These are phyloP conservation scores for Barbatosphaeria neglecta DNA, from an alignment of 495 filamentous ascomycete genomes.

Conservation along the genomic window DNA sequence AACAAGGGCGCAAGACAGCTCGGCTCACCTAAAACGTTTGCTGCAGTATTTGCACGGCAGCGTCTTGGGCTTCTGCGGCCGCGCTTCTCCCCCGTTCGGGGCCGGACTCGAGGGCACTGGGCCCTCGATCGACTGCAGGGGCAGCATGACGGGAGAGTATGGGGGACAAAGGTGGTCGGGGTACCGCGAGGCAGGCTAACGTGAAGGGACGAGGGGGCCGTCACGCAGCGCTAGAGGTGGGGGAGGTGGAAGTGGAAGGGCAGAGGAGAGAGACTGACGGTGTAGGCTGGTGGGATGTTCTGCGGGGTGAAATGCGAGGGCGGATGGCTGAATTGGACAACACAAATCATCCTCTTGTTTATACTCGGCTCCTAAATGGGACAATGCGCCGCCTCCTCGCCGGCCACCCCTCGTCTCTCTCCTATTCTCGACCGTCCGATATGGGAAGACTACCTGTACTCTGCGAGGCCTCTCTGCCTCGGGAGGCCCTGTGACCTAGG, in stretches of 20 bases:
- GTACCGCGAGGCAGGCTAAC: constrained; percentile 22
- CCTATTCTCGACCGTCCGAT: background rate
- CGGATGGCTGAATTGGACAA: constrained; percentile 22
- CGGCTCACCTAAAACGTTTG: constrained; percentile 41
- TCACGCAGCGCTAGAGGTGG: constrained; percentile 25
- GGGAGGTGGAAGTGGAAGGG: constrained; percentile 15
- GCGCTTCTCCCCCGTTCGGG: constrained; percentile 34
- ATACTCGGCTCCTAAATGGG: constrained; percentile 17
- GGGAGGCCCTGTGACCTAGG: too few relatives aligned
- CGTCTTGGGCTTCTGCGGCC: constrained; percentile 41
- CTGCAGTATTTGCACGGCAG: constrained; percentile 44
- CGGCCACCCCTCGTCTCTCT: background rate
- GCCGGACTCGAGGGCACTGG: constrained; percentile 24
- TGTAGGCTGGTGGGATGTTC: constrained; percentile 19
- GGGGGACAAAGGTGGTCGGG: constrained; percentile 21
- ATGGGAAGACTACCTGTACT: background rate
- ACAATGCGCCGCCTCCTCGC: background rate
- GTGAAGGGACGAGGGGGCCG: constrained; percentile 20
- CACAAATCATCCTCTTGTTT: constrained; percentile 6
- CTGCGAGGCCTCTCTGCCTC: background rate
- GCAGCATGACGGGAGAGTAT: constrained; percentile 26
- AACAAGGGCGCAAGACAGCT: too few relatives aligned
- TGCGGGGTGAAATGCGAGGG: constrained; percentile 13
- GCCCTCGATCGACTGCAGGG: constrained; percentile 38
- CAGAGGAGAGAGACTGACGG: constrained; percentile 10